Base-by-base conservation (phyloP, 768 basidiomycete genomes). In the Suillus subaureus region DNA sequence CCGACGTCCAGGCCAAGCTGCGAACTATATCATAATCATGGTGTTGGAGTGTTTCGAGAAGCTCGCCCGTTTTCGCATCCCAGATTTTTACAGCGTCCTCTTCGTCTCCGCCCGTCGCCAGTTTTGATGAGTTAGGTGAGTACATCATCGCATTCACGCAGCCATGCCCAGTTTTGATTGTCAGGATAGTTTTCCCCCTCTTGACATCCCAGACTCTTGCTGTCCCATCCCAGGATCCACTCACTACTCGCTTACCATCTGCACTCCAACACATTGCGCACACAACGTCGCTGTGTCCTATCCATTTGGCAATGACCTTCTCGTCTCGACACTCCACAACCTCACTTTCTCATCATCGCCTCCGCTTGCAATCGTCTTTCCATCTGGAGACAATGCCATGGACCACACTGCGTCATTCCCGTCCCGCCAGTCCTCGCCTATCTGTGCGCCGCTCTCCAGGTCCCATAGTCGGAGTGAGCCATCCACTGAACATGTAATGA, bases 21-120 rank as follows among this genome's bases (percentile, higher is more conserved):
- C 9, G 8, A 45, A 45, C 45, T 3, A 43, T 9, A 21, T 8
- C 4, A 1, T 5, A 1, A 11, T 4, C 0, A n/a, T n/a, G 0
- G n/a, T n/a, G 45, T 5, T 47, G 11, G 11, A 47, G 4, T 47
- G 45, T n/a, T 0, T 11, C n/a, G 45, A 47, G 45, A n/a, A 12
- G 45, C 45, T 47, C 4, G 45, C 45, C 45, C 4, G n/a, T n/a
- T 3, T 47, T 47, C 12, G 45, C 21, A n/a, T 47, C n/a, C 45
- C 45, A n/a, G 21, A 47, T 47, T 12, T 11, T 47, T n/a, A 47
- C n/a, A 12, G 45, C 2, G 9, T n/a, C 6, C 9, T 45, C 42
- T 8, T n/a, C 0, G 45, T 47, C 11, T n/a, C 45, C n/a, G 11
- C 45, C n/a, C 3, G 21, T 21, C 4, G 45, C 45, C 11, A 47